Evolutionary conservation across 2,329 filamentous ascomycete species (phyloP), one percentile per base, ranked within the genome.

Genomic region (Biscogniauxia marginata): DNA sequence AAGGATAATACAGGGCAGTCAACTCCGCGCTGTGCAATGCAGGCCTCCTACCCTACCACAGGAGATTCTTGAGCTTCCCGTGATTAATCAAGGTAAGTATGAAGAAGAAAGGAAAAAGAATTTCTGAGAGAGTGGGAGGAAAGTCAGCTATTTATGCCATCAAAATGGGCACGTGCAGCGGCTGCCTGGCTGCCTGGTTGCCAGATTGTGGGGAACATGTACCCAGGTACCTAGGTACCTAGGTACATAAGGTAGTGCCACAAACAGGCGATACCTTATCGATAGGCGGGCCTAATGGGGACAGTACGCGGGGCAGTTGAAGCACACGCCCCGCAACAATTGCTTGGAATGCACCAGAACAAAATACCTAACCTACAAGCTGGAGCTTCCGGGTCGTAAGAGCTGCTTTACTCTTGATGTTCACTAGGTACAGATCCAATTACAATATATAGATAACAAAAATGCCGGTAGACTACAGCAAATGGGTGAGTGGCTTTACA

Each of bases 381-480:
- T 8, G 25, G 13, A 30, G 25, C 25, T 30, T 3, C n/a, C n/a
- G n/a, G n/a, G n/a, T n/a, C n/a, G n/a, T n/a, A n/a, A n/a, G n/a
- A n/a, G n/a, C n/a, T n/a, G n/a, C n/a, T n/a, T n/a, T n/a, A n/a
- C n/a, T n/a, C n/a, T n/a, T n/a, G n/a, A n/a, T n/a, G n/a, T n/a
- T n/a, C n/a, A n/a, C n/a, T n/a, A n/a, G n/a, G n/a, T n/a, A n/a
- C n/a, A n/a, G n/a, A n/a, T n/a, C n/a, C n/a, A n/a, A n/a, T n/a
- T n/a, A n/a, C n/a, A 39, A 11, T 39, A 34, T 11, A 34, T 13
- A 30, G n/a, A 11, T 16, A n/a, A 16, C 56, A 74, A 65, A n/a
- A 43, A 82, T 82, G 80, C 79, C 80, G 55, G 74, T 83, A 49
- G 79, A 83, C 59, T 83, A 88, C 72, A 88, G 84, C 75, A 89